These are phyloP conservation scores for Pleurotus cornucopiae DNA, from an alignment of 768 basidiomycete species.

Conservation along the genomic window DNA sequence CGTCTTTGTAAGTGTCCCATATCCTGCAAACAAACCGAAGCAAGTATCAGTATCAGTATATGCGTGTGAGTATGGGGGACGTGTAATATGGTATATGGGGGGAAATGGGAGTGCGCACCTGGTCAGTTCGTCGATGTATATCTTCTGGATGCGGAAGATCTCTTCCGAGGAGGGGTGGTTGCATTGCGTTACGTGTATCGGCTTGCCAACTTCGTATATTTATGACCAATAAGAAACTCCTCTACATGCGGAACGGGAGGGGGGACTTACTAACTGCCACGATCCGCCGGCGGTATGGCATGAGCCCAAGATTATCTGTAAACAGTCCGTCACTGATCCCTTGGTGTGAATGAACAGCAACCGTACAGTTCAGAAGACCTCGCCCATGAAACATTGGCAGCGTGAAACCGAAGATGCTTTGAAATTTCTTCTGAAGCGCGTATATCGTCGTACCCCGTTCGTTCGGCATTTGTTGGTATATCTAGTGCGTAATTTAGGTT, in stretches of 20 bases:
- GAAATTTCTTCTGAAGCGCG: slow-evolving; percentile 85
- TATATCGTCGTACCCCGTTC: slow-evolving; percentile 88
- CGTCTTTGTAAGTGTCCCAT: slow-evolving; percentile 95
- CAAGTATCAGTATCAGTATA: too few relatives aligned
- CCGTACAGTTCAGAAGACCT: slow-evolving; percentile 88
- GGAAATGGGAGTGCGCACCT: slow-evolving; percentile 45
- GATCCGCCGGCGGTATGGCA: slow-evolving; percentile 94
- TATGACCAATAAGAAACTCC: background rate
- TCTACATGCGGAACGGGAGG: background rate
- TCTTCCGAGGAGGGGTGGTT: slow-evolving; percentile 83
- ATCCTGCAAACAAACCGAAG: slow-evolving; percentile 47
- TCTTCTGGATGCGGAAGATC: slow-evolving; percentile 70
- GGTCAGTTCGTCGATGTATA: slow-evolving; percentile 90
- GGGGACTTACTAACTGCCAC: slow-evolving; percentile 87
- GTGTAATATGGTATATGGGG: background rate
- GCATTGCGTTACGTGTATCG: slow-evolving; percentile 73
- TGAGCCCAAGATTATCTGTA: slow-evolving; percentile 87
- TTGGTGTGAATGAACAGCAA: background rate
- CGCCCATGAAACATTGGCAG: slow-evolving; percentile 96
- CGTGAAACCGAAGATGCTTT: slow-evolving; percentile 91
- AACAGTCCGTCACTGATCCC: background rate
- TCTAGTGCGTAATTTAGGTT: slow-evolving; percentile 42
- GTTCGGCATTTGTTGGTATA: slow-evolving; percentile 96
- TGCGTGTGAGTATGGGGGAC: too few relatives aligned
- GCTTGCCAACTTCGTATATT: slow-evolving; percentile 67